A percentile compares a stretch with the other conserved stretches of the same genome.
Evolutionary conservation across 768 basidiomycete species (phyloP).

Genomic region (Sporobolomyces phaffii): DNA sequence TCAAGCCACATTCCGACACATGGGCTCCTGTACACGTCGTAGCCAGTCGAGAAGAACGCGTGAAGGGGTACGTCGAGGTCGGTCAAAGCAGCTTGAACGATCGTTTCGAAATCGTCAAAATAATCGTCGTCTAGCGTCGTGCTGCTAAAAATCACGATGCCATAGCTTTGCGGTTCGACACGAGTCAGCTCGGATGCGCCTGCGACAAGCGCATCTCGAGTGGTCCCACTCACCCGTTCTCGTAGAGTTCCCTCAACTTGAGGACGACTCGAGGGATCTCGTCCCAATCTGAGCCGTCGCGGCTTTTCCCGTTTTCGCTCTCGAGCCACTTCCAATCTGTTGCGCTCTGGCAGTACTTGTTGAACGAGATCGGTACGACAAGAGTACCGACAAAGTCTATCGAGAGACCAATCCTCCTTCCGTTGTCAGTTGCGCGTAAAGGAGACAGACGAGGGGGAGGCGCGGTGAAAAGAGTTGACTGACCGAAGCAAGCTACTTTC

Average conservation of each 20-base stretch:
- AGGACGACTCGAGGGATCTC: not conserved
- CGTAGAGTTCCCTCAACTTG: not conserved
- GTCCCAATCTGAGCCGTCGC: not conserved
- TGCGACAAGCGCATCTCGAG: not conserved
- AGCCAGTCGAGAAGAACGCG: constrained; percentile 44
- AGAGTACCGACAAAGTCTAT: constrained; percentile 10
- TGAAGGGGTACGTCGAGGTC: constrained; percentile 43
- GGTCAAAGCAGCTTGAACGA: not conserved
- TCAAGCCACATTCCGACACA: constrained; percentile 47
- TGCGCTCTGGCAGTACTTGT: too few relatives aligned
- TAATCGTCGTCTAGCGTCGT: not conserved
- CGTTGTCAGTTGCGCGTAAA: not conserved
- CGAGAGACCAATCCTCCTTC: too few relatives aligned
- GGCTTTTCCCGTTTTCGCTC: too few relatives aligned
- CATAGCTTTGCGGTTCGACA: not conserved
- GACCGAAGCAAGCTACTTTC: constrained; percentile 13
- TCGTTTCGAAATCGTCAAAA: not conserved
- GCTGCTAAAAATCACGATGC: constrained; percentile 43
- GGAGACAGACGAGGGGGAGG: not conserved
- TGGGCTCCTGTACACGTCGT: constrained; percentile 49
- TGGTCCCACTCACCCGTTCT: not conserved
- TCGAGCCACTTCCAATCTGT: not conserved
- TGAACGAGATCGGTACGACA: not conserved
- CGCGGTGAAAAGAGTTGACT: not conserved
- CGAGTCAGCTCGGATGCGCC: too few relatives aligned